Conservation (phyloP, 2,329 filamentous ascomycete species). For the Aspergillus unguis region DNA sequence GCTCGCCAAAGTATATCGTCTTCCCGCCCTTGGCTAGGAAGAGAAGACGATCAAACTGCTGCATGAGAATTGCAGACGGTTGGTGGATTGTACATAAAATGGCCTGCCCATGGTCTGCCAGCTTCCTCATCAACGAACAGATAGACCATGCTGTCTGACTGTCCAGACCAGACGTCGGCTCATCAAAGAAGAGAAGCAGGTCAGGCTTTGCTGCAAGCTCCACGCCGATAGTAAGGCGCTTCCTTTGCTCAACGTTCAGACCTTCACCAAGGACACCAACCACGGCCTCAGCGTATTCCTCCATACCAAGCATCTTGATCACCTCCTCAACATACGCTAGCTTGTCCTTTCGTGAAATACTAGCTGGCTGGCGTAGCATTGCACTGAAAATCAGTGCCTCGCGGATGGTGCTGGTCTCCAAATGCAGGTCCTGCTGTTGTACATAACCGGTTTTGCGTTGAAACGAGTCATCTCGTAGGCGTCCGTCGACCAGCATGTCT, state of each 20-base stretch:
- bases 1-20: constrained; percentile 65
- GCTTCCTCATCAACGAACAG: constrained; percentile 76
- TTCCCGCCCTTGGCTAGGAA: constrained; percentile 62
- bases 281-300: constrained; percentile 80
- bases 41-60: constrained; percentile 66
- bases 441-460: constrained; percentile 54
- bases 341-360: constrained; percentile 68
- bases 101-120: constrained; percentile 84
- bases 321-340: constrained; percentile 81
- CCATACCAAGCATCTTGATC: constrained; percentile 83
- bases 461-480: constrained; percentile 71
- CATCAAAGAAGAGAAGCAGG: constrained; percentile 83
- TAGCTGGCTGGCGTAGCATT: constrained; percentile 75
- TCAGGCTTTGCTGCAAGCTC: constrained; percentile 88
- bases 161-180: constrained; percentile 88
- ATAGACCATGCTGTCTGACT: constrained; percentile 91
- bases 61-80: constrained; percentile 85
- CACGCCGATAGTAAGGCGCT: constrained; percentile 83
- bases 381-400: constrained; percentile 84
- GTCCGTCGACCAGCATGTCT: constrained; percentile 75
- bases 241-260: constrained; percentile 59
- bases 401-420: constrained; percentile 78
- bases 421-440: constrained; percentile 85
- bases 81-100: constrained; percentile 94
- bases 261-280: constrained; percentile 83